Conservation (phyloP, 176 grass and related monocot genomes). For the Lolium multiflorum region DNA sequence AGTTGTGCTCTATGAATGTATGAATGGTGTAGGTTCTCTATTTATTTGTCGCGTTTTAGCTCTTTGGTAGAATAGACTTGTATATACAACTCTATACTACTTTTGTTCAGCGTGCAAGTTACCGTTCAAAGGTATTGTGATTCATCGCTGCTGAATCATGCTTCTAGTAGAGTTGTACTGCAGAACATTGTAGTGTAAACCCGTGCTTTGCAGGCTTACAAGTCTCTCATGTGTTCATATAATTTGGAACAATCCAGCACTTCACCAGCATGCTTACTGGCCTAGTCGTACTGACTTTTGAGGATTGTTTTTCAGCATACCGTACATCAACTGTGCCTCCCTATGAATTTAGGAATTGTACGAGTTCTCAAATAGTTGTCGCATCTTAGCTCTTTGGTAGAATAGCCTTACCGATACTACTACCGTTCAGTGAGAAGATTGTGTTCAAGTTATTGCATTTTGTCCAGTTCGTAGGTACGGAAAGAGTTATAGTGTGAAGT, state of each 20-base stretch:
- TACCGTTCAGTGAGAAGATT: background rate
- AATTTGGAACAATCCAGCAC: background rate
- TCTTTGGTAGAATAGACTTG: background rate
- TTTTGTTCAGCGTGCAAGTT: background rate
- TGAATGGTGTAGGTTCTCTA: background rate
- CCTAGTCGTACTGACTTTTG: background rate
- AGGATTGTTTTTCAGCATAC: background rate
- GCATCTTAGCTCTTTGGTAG: background rate
- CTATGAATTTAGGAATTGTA: background rate
- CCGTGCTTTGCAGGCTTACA: conserved; percentile 1
- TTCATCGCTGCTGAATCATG: conserved; percentile 11
- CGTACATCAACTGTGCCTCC: background rate
- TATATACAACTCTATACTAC: background rate
- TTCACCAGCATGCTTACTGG: background rate
- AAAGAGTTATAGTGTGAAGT: background rate
- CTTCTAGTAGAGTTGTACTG: conserved; percentile 13
- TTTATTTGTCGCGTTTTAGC: background rate
- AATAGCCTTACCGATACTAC: background rate
- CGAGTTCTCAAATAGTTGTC: background rate
- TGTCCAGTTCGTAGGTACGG: background rate
- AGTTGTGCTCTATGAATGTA: background rate
- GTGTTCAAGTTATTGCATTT: background rate
- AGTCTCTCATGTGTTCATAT: background rate
- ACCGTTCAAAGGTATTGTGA: background rate
- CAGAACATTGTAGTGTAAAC: background rate